Evolutionary conservation across 2,329 filamentous ascomycete genomes (phyloP), one percentile per base, ranked within the genome.

Genomic region (Taxawa tesnikishii): DNA sequence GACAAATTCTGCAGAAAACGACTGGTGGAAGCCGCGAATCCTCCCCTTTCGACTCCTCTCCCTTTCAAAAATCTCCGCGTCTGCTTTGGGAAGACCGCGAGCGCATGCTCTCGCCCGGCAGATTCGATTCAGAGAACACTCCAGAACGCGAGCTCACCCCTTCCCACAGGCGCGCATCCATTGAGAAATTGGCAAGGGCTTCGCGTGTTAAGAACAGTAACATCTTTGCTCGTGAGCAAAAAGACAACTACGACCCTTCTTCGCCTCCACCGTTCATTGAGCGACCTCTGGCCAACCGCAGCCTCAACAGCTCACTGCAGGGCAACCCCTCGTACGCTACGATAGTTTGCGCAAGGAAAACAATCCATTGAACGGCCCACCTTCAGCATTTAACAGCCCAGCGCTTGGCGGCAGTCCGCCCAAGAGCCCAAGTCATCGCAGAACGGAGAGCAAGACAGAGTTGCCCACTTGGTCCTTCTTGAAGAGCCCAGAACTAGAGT

Each of bases 191-290:
- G 38, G 92, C 94, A 62, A 83, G 79, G 54, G 87, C 85, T 18
- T 94, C 88, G 34, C 81, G 90, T 38, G 90, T 98, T 49, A 94
- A 88, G 69, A 96, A 94, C 64, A 94, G 88, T 70, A 93, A 79
- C 62, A 94, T 96, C 68, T 83, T 94, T 54, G 85, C 84, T 26
- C 79, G 87, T 34, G 87, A 94, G 60, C 80, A 85, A 52, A 87
- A 87, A 60, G 75, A 85, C 55, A 82, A 92, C 63, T 94, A 94
- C 65, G 84, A 94, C 55, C 84, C 87, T 16, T 71, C 79, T 34
- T 73, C 75, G 43, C 60, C 85, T 33, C 79, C 81, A 28, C 68
- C 82, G 37, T n/a, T 23, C n/a, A 71, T 93, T 39, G 83, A 96
- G 60, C 75, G 85, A 41, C 84, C 87, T 23, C 67, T 92, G 43